Percentiles rank a stretch among this genome's conserved stretches.
Evolutionary conservation across 1,139 yeast genomes (phyloP).

Genomic region (Geotrichum europaeum): DNA sequence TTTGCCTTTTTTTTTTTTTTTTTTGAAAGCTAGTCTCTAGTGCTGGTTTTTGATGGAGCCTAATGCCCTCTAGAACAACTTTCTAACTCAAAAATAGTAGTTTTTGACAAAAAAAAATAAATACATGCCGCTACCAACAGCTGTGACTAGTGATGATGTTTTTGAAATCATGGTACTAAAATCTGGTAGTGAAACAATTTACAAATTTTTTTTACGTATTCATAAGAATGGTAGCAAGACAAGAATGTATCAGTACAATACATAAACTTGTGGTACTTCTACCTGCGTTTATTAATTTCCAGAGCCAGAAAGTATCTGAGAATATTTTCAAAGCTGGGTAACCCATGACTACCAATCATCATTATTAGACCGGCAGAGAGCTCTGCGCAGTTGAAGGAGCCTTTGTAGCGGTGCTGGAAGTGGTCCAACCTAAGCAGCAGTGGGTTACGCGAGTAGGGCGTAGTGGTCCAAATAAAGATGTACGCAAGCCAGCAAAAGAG

Average conservation of each 20-base stretch:
- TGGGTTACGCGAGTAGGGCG: background rate
- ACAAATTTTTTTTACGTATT: no score
- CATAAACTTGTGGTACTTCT: background rate
- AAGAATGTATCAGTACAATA: background rate
- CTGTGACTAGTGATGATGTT: no score
- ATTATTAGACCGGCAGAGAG: background rate
- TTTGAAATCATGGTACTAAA: no score
- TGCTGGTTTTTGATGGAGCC: no score
- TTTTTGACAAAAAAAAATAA: no score
- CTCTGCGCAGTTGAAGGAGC: background rate
- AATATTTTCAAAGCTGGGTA: background rate
- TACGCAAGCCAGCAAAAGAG: background rate
- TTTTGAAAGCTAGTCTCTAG: no score
- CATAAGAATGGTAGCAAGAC: no score
- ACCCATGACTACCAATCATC: background rate
- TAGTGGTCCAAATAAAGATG: background rate
- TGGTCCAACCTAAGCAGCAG: background rate
- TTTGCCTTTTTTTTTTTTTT: no score
- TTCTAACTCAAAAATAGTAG: no score
- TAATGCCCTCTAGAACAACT: no score
- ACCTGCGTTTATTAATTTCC: background rate
- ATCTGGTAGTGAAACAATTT: no score
- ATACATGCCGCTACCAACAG: no score
- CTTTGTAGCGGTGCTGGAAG: background rate
- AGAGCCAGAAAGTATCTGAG: background rate